Percentiles rank a stretch among this genome's conserved stretches.
These are phyloP conservation scores for Ascochyta lentis DNA, from an alignment of 2,329 filamentous ascomycete genomes.

Conservation along the genomic window DNA sequence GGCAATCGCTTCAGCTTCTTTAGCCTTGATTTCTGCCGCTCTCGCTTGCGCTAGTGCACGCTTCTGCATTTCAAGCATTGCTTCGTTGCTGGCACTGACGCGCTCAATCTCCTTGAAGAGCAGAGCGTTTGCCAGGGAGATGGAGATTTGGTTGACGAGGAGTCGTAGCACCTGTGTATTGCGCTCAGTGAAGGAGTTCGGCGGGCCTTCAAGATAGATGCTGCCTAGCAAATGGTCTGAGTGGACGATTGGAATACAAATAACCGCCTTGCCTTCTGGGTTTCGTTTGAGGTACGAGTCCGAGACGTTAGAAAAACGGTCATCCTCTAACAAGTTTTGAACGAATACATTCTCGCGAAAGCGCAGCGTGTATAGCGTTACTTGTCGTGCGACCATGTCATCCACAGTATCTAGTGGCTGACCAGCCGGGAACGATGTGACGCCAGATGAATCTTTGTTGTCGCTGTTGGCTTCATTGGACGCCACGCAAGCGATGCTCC, in stretches of 20 bases:
- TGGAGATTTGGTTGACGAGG: slow-evolving; percentile 77
- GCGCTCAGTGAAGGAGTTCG: slow-evolving; percentile 78
- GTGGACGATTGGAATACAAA: slow-evolving; percentile 80
- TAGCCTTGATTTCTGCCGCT: slow-evolving; percentile 77
- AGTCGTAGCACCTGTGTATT: slow-evolving; percentile 63
- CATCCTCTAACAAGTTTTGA: slow-evolving; percentile 74
- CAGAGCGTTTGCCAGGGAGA: slow-evolving; percentile 69
- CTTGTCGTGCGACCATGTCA: slow-evolving; percentile 75
- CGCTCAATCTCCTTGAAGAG: slow-evolving; percentile 74
- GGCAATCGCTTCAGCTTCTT: slow-evolving; percentile 76
- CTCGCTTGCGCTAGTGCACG: slow-evolving; percentile 74
- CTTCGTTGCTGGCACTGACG: slow-evolving; percentile 77
- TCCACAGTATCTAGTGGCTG: slow-evolving; percentile 68
- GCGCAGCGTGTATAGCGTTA: slow-evolving; percentile 77
- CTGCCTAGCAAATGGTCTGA: slow-evolving; percentile 75
- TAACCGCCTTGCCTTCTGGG: slow-evolving; percentile 74
- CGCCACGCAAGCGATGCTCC: slow-evolving; percentile 77
- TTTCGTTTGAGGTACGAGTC: slow-evolving; percentile 72
- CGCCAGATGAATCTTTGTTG: slow-evolving; percentile 52
- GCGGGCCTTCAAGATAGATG: slow-evolving; percentile 78
- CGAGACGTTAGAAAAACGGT: slow-evolving; percentile 78
- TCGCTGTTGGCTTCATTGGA: slow-evolving; percentile 63
- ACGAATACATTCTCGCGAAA: slow-evolving; percentile 79
- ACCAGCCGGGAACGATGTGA: slow-evolving; percentile 70
- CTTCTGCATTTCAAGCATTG: slow-evolving; percentile 80